Percentiles rank a stretch among this genome's conserved stretches.
These are phyloP conservation scores for Tolypocladium ophioglossoides DNA, from an alignment of 2,329 filamentous ascomycete genomes.

Conservation along the genomic window DNA sequence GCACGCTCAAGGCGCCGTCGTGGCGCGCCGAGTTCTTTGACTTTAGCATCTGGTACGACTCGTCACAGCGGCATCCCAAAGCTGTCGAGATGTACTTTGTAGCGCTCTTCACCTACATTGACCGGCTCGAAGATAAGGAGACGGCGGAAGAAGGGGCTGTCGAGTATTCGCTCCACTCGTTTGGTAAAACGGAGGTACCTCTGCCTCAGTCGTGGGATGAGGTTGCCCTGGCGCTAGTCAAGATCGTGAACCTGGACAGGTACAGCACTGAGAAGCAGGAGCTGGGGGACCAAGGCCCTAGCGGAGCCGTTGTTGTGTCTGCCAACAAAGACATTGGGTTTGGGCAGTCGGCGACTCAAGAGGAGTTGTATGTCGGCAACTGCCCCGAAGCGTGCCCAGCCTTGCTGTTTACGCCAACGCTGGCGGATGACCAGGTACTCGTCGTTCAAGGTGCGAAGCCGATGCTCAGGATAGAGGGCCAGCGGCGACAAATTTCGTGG, in stretches of 20 bases:
- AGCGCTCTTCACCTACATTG: conserved; percentile 19
- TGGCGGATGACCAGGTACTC: conserved; percentile 15
- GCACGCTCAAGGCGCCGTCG: conserved; percentile 9
- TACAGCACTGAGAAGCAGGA: conserved; percentile 16
- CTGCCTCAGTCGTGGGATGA: background rate
- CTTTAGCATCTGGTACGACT: conserved; percentile 22
- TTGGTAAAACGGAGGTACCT: background rate
- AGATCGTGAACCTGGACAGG: conserved; percentile 7
- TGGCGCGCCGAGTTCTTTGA: conserved; percentile 18
- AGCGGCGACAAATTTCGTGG: conserved; percentile 18
- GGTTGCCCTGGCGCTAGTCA: conserved; percentile 5
- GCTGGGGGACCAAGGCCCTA: conserved; percentile 10
- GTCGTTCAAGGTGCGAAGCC: conserved; percentile 16
- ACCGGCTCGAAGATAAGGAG: conserved; percentile 1
- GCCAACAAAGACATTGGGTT: conserved; percentile 24
- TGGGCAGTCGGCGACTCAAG: conserved; percentile 24
- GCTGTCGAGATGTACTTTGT: conserved; percentile 19
- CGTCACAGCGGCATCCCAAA: conserved; percentile 16
- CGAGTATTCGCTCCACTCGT: conserved; percentile 12
- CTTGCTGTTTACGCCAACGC: conserved; percentile 20
- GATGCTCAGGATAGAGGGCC: conserved; percentile 17
- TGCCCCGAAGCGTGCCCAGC: conserved; percentile 22
- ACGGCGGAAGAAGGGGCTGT: background rate
- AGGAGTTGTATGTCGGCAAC: conserved; percentile 23
- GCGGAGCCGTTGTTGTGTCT: conserved; percentile 18